These are phyloP conservation scores for Corynascus novoguineensis DNA, from an alignment of 495 filamentous ascomycete species.

Conservation along the genomic window DNA sequence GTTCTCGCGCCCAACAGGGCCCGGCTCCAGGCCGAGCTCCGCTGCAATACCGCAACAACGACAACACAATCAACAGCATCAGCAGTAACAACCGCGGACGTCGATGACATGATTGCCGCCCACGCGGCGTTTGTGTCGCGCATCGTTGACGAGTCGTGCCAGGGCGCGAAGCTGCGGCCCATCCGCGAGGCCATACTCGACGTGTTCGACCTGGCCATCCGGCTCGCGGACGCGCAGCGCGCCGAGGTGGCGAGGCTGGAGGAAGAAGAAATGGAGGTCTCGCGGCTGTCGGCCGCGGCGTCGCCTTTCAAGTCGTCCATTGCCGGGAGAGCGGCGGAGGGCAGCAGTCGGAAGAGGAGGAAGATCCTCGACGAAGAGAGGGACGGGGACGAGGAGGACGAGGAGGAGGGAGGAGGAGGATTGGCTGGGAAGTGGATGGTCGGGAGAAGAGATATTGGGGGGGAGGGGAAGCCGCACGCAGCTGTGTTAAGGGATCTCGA, in stretches of 20 bases:
- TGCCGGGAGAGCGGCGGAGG: too few species aligned
- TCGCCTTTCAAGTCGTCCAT: slow-evolving; percentile 20
- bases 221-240: slow-evolving; percentile 44
- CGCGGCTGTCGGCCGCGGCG: slow-evolving; percentile 29
- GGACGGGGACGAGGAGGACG: slow-evolving; percentile 34
- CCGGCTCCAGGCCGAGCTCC: slow-evolving; percentile 50
- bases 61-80: too few species aligned
- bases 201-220: slow-evolving; percentile 53
- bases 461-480: slow-evolving; percentile 29
- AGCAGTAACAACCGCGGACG: slow-evolving; percentile 51
- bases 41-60: too few species aligned
- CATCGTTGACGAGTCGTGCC: slow-evolving; percentile 59
- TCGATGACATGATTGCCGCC: slow-evolving; percentile 72
- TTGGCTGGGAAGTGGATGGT: not conserved
- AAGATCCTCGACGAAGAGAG: slow-evolving; percentile 18
- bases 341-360: too few species aligned
- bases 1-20: slow-evolving; percentile 57
- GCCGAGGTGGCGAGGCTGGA: slow-evolving; percentile 34
- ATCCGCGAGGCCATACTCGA: slow-evolving; percentile 62
- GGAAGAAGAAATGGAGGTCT: slow-evolving; percentile 38
- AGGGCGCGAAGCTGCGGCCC: slow-evolving; percentile 56
- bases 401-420: slow-evolving; percentile 20
- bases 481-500: slow-evolving; percentile 41
- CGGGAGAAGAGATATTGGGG: not conserved
- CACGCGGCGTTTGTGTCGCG: slow-evolving; percentile 59